Base-by-base conservation (phyloP, 2,329 filamentous ascomycete genomes). In the Cladosporium colombiae region DNA sequence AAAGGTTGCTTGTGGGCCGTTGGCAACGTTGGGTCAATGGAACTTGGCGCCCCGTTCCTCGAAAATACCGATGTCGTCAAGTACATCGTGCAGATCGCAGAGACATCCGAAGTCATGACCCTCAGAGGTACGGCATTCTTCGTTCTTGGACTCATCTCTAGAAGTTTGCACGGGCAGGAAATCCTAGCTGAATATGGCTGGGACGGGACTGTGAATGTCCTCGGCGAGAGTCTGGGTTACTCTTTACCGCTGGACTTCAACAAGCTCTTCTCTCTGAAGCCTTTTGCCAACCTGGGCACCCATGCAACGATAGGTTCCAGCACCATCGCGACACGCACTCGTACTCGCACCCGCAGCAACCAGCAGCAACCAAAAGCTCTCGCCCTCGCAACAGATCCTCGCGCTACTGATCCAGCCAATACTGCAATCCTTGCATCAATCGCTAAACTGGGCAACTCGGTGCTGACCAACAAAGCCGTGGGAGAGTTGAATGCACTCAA, bases 1-100 rank as follows among this genome's bases (percentile, higher is more conserved):
- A 99, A 99, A 78, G 95, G 93, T 8, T 97, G 93, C 75, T 83
- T 99, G 57, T 99, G 95, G 95, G 95, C 95, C 0, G 93, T 99
- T 0, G 95, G 95, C 27, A 99, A 99, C 72, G 94, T 99, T 44
- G 95, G 95, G 0, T 97, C 93, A 0, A 98, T 99, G 93, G 94
- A 98, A 73, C 87, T 97, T 1, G 95, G 95, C 1, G 94, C 94
- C 1, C 93, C 93, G 0, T 99, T 99, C 76, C 83, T 99, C 3
- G 95, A 97, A 78, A 89, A 91, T 65, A 91, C 88, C 44, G 91
- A 97, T 70, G 92, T 98, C 44, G 92, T 98, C 21, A 87, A 90
- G 73, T 87, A 90, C 68, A 94, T 99, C 68, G 88, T 98, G 56
- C 85, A 88, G 69, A 97, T 99, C 75, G 95, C 95, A 0, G 92